Evolutionary conservation across 179 eudicot genomes (phyloP).

Genomic region (Dionaea muscipula): DNA sequence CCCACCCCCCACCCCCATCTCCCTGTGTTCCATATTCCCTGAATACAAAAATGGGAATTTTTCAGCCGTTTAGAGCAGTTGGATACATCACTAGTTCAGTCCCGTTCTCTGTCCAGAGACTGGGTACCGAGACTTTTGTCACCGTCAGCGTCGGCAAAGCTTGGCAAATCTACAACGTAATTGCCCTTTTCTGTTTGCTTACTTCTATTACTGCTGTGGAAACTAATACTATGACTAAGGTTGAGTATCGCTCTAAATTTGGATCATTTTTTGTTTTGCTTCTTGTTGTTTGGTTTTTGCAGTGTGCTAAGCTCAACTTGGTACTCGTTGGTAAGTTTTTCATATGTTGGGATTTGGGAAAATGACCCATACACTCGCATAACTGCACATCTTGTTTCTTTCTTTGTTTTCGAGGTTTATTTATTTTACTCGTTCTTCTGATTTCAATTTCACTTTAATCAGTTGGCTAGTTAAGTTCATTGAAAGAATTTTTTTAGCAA

Average conservation of each 20-base stretch:
- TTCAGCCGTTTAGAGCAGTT: conserved; percentile 81
- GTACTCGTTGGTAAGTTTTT: conserved; percentile 89
- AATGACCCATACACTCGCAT: too few relatives aligned
- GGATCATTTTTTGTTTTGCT: neutral
- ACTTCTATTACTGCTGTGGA: neutral
- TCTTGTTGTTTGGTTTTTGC: conserved; percentile 19
- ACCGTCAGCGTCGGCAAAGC: conserved; percentile 91
- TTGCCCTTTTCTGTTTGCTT: neutral
- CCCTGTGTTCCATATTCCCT: too few relatives aligned
- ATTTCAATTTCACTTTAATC: too few relatives aligned
- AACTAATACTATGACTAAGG: too few relatives aligned
- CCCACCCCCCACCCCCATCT: too few relatives aligned
- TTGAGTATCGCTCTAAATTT: too few relatives aligned
- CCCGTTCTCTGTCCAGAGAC: conserved; percentile 67
- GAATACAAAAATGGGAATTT: conserved; percentile 89
- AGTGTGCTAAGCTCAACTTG: conserved; percentile 94
- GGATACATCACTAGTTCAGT: conserved; percentile 73
- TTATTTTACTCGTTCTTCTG: too few relatives aligned
- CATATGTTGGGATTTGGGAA: too few relatives aligned
- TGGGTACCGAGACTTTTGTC: conserved; percentile 89
- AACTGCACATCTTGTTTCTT: neutral
- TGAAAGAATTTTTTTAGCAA: too few relatives aligned
- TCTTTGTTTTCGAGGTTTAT: too few relatives aligned
- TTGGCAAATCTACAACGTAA: conserved; percentile 88
- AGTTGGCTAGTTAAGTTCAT: too few relatives aligned